A percentile compares a stretch with the other conserved stretches of the same genome.
Conservation (phyloP, 139 green algal species). For the Micractinium sp. region DNA sequence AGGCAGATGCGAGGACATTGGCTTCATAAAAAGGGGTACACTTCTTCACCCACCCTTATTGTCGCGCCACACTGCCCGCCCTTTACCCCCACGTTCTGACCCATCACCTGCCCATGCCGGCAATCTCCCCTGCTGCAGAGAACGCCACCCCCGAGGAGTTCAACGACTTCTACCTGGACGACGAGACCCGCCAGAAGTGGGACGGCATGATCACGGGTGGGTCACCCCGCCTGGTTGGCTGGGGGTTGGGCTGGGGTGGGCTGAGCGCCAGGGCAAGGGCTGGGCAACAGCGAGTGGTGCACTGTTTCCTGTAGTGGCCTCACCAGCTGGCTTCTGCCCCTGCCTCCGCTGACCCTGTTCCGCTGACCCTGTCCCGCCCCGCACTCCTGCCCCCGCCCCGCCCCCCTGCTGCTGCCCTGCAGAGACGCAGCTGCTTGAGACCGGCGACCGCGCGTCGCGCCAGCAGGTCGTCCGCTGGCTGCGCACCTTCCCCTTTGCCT, state of each 20-base stretch:
- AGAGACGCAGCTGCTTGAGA: slow-evolving; percentile 67
- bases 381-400: neutral
- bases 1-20: too few relatives aligned
- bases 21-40: too few relatives aligned
- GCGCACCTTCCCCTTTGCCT: slow-evolving; percentile 89
- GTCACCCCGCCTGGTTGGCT: neutral
- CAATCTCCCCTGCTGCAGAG: slow-evolving; percentile 13
- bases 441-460: slow-evolving; percentile 23
- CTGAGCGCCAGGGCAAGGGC: too few relatives aligned
- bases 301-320: neutral
- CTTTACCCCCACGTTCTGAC: neutral
- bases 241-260: neutral
- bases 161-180: slow-evolving; percentile 88
- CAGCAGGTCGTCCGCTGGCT: slow-evolving; percentile 90
- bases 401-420: neutral
- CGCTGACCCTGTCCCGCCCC: neutral
- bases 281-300: neutral
- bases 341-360: neutral
- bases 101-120: neutral
- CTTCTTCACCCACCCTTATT: too few relatives aligned
- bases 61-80: neutral
- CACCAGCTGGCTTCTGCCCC: neutral
- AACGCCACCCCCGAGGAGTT: slow-evolving; percentile 86
- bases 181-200: slow-evolving; percentile 77
- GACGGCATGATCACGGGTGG: slow-evolving; percentile 78